phyloP scores from a whole-genome alignment of 2,329 filamentous ascomycete genomes.

The Cladophialophora exuberans region DNA sequence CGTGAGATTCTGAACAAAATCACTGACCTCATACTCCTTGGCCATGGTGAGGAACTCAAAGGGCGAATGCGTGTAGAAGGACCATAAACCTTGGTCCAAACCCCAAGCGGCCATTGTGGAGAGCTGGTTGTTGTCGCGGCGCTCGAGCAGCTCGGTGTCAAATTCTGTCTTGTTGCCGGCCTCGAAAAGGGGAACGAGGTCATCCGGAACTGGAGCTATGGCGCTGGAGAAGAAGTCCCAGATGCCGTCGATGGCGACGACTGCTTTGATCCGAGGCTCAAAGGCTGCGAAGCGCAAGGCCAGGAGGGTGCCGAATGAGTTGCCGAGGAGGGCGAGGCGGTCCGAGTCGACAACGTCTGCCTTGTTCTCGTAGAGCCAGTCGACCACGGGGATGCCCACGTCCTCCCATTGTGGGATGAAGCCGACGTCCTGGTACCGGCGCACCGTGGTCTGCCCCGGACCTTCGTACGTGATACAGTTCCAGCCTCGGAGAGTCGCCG shows the following conservation, averaged over 20 bases:
- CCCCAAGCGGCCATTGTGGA: constrained; percentile 37
- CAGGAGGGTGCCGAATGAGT: constrained; percentile 10
- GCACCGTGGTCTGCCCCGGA: constrained; percentile 47
- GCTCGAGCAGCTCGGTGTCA: constrained; percentile 14
- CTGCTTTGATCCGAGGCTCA: constrained; percentile 10
- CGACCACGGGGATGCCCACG: constrained; percentile 45
- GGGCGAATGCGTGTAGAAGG: constrained; percentile 37
- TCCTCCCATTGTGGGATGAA: constrained; percentile 50
- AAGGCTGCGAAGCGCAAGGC: constrained; percentile 8
- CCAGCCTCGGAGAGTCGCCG: constrained; percentile 44
- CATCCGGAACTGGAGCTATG: constrained; percentile 16
- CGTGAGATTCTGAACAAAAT: constrained; percentile 30
- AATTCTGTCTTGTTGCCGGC: constrained; percentile 26
- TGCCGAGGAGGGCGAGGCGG: constrained; percentile 7
- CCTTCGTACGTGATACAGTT: constrained; percentile 52
- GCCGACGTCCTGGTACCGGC: constrained; percentile 44
- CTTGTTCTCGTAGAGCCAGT: constrained; percentile 36
- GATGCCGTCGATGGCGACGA: constrained; percentile 11
- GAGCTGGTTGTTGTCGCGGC: constrained; percentile 9
- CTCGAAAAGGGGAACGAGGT: constrained; percentile 24
- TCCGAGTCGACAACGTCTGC: constrained; percentile 3
- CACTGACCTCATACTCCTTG: constrained; percentile 27
- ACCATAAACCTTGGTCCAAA: constrained; percentile 42
- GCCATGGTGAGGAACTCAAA: constrained; percentile 35
- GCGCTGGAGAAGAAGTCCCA: constrained; percentile 7